Base-by-base conservation (phyloP, 2,329 filamentous ascomycete species). In the Sordariomycetes sp. region DNA sequence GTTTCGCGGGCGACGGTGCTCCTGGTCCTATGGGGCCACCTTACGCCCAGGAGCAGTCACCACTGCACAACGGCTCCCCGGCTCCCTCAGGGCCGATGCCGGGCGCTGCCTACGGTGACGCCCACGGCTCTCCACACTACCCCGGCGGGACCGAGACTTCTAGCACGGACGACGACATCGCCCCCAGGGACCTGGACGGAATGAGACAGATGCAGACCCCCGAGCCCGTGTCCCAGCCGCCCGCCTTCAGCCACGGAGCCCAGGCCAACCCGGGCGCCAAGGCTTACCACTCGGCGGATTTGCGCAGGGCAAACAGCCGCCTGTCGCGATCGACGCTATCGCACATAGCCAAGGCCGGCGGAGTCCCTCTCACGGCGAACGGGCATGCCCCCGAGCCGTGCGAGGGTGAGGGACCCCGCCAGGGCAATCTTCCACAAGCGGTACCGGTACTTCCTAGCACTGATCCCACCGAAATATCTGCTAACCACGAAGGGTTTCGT, bases 321-420 rank as follows among this genome's bases (percentile, higher is more conserved):
- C 84, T 97, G 68, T 96, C 94, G 28, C 81, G 78, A 62, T 84
- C 84, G 1, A 97, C 92, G 1, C 76, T 96, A 52, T 79, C 85
- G 52, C 90, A 96, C 66, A 77, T 97, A 67, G 83, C 82, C 35
- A 86, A 85, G 62, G 87, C 42, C 48, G 57, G 53, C 15, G 57
- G 50, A 17, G 42, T 53, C 4, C 42, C 39, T 6, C n/a, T 45
- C 52, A 15, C 48, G 15, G 32, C 42, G 3, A 35, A 42, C 36
- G 52, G 42, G 25, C 48, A 34, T 28, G 32, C 36, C 22, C 32
- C 22, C 32, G 52, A 36, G 20, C 22, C 52, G 25, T 51, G 10
- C 52, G 52, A 34, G 36, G 52, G 53, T 53, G 60, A 57, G 56
- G 62, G 60, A 52, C 67, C 69, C 63, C 64, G 68, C 57, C 65